These are phyloP conservation scores for Apophysomyces sp. DNA, from an alignment of 371 early-diverging fungal species.

Conservation along the genomic window DNA sequence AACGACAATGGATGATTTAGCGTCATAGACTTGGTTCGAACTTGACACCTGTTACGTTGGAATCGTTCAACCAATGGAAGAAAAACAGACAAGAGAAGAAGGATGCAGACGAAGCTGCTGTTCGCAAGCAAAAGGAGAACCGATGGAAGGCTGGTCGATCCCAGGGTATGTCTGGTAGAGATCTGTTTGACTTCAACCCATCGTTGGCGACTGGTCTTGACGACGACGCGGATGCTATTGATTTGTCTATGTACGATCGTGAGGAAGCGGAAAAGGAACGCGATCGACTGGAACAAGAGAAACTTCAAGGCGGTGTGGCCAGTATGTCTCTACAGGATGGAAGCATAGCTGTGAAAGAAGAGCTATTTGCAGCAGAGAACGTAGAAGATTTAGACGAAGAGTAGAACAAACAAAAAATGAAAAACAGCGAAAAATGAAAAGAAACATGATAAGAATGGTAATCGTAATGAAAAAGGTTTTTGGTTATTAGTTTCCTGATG, in stretches of 20 bases:
- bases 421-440: neutral
- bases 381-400: conserved; percentile 45
- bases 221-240: conserved; percentile 75
- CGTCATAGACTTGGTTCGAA: conserved; percentile 93
- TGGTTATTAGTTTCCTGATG: neutral
- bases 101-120: conserved; percentile 69
- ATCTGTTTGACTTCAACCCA: conserved; percentile 98
- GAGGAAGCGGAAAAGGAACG: conserved; percentile 45
- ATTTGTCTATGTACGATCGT: conserved; percentile 56
- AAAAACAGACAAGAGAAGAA: conserved; percentile 74
- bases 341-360: conserved; percentile 24
- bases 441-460: neutral
- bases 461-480: neutral
- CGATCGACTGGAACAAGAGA: conserved; percentile 40
- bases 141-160: conserved; percentile 92
- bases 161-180: conserved; percentile 94
- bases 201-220: conserved; percentile 76
- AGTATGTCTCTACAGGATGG: conserved; percentile 24
- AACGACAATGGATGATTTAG: conserved; percentile 27
- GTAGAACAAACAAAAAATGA: neutral
- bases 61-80: conserved; percentile 96
- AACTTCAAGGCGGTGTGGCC: conserved; percentile 22
- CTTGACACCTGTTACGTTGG: conserved; percentile 95
- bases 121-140: conserved; percentile 82
- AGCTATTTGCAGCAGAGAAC: conserved; percentile 44